These are phyloP conservation scores for Forsythia suspensa DNA, from an alignment of 257 asterid genomes.

Conservation along the genomic window DNA sequence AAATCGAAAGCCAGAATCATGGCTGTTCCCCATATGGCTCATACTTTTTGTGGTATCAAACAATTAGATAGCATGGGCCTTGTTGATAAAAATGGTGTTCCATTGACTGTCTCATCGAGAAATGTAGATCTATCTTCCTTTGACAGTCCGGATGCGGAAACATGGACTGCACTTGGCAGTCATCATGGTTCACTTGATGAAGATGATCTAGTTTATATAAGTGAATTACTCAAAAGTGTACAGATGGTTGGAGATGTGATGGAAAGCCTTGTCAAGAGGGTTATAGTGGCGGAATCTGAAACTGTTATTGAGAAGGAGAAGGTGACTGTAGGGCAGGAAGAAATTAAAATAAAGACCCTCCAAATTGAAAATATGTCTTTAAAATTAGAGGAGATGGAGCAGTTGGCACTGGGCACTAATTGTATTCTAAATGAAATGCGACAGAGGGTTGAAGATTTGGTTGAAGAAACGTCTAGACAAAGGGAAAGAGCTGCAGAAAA, in stretches of 20 bases:
- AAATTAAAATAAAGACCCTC: constrained; percentile 60
- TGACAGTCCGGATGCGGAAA: constrained; percentile 52
- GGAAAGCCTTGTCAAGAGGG: constrained; percentile 90
- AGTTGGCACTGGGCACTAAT: constrained; percentile 75
- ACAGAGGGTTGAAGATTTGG: constrained; percentile 96
- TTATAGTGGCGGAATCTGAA: constrained; percentile 85
- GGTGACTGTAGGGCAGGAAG: constrained; percentile 75
- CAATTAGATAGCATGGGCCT: constrained; percentile 75
- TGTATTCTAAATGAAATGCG: constrained; percentile 81
- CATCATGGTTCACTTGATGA: constrained; percentile 56
- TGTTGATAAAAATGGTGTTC: constrained; percentile 71
- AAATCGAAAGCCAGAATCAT: constrained; percentile 78
- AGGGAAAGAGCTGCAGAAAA: constrained; percentile 96
- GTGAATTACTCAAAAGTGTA: constrained; percentile 66
- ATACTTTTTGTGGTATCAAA: constrained; percentile 69
- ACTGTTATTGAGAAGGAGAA: constrained; percentile 70
- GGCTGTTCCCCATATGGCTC: constrained; percentile 81
- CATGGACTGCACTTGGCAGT: constrained; percentile 55
- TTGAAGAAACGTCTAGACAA: constrained; percentile 91
- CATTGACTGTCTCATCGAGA: constrained; percentile 67
- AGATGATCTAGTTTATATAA: constrained; percentile 63
- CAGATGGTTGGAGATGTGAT: constrained; percentile 81
- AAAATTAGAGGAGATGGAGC: constrained; percentile 92
- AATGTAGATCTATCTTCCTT: constrained; percentile 57
- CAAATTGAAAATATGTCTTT: constrained; percentile 80